Percentiles rank a stretch among this genome's conserved stretches.
These are phyloP conservation scores for Sungouiozyma intestinalis DNA, from an alignment of 805 yeast species.

Conservation along the genomic window DNA sequence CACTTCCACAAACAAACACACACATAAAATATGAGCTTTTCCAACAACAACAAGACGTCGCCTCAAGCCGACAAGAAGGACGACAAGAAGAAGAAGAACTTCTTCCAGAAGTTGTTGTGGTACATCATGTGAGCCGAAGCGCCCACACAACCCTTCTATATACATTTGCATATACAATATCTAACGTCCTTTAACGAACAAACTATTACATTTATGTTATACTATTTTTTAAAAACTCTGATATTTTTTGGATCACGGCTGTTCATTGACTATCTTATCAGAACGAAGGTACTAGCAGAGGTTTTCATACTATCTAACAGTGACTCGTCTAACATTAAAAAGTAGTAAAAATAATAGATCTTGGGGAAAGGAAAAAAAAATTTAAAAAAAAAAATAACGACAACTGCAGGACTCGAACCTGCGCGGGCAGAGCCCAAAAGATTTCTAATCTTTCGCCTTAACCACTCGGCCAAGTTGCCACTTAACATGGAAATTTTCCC, in stretches of 20 bases:
- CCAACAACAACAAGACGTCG: not conserved
- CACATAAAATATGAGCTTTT: no score
- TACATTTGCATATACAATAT: not conserved
- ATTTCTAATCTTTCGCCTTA: constrained; percentile 53
- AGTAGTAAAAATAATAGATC: not conserved
- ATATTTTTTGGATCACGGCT: no score
- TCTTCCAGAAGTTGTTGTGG: not conserved
- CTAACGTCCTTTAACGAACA: not conserved
- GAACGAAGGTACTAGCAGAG: no score
- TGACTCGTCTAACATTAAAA: not conserved
- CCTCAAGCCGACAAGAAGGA: not conserved
- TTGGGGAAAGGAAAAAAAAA: no score
- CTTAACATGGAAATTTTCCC: no score
- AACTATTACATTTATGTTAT: not conserved
- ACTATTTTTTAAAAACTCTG: no score
- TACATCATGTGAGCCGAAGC: not conserved
- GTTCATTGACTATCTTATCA: no score
- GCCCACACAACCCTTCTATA: not conserved
- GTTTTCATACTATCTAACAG: no score
- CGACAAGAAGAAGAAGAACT: not conserved
- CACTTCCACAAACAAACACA: no score
- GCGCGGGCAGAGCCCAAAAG: constrained; percentile 50
- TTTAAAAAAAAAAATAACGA: constrained; percentile 34
- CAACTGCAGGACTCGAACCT: constrained; percentile 67
- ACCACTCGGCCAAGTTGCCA: constrained; percentile 52